A percentile compares a stretch with the other conserved stretches of the same genome.
These are phyloP conservation scores for Starmerella sirachaensis DNA, from an alignment of 805 yeast species.

Conservation along the genomic window DNA sequence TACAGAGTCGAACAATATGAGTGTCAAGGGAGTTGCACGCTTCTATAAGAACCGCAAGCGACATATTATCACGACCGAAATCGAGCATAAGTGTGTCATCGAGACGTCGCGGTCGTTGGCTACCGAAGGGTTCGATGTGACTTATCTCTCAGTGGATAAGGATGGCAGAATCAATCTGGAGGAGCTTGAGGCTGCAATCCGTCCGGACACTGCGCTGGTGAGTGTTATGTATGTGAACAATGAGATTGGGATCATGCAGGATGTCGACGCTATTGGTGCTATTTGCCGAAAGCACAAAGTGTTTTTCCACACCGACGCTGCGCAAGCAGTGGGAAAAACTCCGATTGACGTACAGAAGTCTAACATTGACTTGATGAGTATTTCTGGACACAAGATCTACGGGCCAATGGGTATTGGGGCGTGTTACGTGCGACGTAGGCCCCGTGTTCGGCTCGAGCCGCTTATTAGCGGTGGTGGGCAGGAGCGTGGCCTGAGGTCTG, in stretches of 20 bases:
- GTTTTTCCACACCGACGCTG: slow-evolving; percentile 95
- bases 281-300: slow-evolving; percentile 79
- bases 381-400: slow-evolving; percentile 91
- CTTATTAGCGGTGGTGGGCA: slow-evolving; percentile 97
- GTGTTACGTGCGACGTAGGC: slow-evolving; percentile 87
- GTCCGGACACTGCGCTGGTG: slow-evolving; percentile 83
- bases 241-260: slow-evolving; percentile 96
- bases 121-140: slow-evolving; percentile 93
- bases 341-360: slow-evolving; percentile 83
- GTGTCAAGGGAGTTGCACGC: slow-evolving; percentile 87
- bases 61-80: slow-evolving; percentile 90
- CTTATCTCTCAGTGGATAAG: slow-evolving; percentile 71
- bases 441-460: slow-evolving; percentile 93
- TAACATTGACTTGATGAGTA: slow-evolving; percentile 87
- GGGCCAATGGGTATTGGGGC: slow-evolving; percentile 99
- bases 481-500: slow-evolving; percentile 94
- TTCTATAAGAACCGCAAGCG: slow-evolving; percentile 81
- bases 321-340: slow-evolving; percentile 93
- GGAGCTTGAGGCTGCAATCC: slow-evolving; percentile 66
- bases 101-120: slow-evolving; percentile 91
- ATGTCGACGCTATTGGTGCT: slow-evolving; percentile 82
- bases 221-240: slow-evolving; percentile 96
- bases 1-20: slow-evolving; percentile 93
- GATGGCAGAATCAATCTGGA: slow-evolving; percentile 74
- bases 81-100: slow-evolving; percentile 97